Conservation (phyloP, 2,329 filamentous ascomycete species). For the Aspergillus fijiensis region DNA sequence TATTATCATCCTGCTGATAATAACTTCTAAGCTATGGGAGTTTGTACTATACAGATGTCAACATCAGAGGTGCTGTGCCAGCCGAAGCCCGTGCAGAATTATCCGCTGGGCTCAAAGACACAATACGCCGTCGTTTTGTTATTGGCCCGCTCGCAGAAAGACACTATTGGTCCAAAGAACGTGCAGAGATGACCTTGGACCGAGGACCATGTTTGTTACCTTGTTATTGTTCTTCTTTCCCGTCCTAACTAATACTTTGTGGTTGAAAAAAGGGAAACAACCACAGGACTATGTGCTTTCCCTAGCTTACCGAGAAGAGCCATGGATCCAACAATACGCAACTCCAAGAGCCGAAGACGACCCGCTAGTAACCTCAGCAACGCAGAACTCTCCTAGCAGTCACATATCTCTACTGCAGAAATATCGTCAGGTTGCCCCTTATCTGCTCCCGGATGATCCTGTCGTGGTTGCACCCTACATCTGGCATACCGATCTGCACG, state of each 20-base stretch:
- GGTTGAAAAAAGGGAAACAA: slow-evolving; percentile 29
- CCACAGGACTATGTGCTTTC: slow-evolving; percentile 33
- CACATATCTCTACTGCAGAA: slow-evolving; percentile 36
- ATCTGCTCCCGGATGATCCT: slow-evolving; percentile 29
- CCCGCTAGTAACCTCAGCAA: slow-evolving; percentile 22
- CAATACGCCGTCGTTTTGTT: slow-evolving; percentile 32
- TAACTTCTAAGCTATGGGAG: slow-evolving; percentile 33
- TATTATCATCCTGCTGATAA: slow-evolving; percentile 11
- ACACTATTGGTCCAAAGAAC: slow-evolving; percentile 38
- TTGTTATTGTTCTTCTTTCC: background rate
- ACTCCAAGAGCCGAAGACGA: slow-evolving; percentile 22
- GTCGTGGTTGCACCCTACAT: slow-evolving; percentile 30
- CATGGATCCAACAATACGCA: slow-evolving; percentile 35
- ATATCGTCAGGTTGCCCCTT: slow-evolving; percentile 32
- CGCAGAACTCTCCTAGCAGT: slow-evolving; percentile 29
- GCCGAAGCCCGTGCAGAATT: slow-evolving; percentile 28
- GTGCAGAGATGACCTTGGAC: slow-evolving; percentile 35
- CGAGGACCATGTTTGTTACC: slow-evolving; percentile 42
- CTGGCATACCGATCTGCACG: slow-evolving; percentile 43
- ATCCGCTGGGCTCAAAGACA: slow-evolving; percentile 30
- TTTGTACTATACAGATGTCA: slow-evolving; percentile 37
- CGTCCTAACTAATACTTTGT: background rate
- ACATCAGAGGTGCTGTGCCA: slow-evolving; percentile 31
- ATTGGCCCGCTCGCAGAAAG: slow-evolving; percentile 40
- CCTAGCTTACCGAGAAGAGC: slow-evolving; percentile 34